Evolutionary conservation across 257 asterid genomes (phyloP).

Genomic region (Salvia rosmarinus): DNA sequence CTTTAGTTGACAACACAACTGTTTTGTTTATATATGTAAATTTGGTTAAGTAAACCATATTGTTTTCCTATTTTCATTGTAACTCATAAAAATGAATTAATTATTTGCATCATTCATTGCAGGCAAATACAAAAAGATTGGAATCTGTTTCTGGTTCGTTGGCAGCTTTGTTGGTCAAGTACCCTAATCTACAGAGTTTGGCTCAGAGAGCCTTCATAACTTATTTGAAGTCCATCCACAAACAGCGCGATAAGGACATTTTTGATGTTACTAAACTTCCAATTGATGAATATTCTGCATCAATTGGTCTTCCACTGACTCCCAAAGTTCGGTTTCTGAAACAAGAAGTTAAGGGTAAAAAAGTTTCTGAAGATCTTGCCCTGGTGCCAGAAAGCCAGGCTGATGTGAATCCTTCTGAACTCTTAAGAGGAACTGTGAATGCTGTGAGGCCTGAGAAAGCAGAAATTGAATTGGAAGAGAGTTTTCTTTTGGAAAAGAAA

Average conservation of each 20-base stretch:
- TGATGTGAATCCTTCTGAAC: conserved; percentile 46
- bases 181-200: conserved; percentile 69
- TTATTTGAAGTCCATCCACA: conserved; percentile 82
- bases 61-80: not conserved
- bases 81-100: not conserved
- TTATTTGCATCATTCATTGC: conserved; percentile 31
- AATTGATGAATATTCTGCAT: conserved; percentile 76
- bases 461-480: conserved; percentile 39
- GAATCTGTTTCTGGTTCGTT: conserved; percentile 81
- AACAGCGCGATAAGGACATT: conserved; percentile 80
- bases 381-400: conserved; percentile 48
- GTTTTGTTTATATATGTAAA: not conserved
- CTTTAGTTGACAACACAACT: conserved; percentile 21
- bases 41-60: not conserved
- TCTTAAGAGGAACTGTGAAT: conserved; percentile 27
- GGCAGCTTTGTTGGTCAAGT: conserved; percentile 81
- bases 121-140: conserved; percentile 75
- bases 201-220: conserved; percentile 89
- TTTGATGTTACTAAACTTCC: conserved; percentile 82
- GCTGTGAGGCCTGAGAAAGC: conserved; percentile 40
- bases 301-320: conserved; percentile 95
- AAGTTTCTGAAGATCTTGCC: conserved; percentile 52
- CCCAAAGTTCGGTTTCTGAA: conserved; percentile 85
- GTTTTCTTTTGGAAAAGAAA: conserved; percentile 54
- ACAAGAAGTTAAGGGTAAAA: conserved; percentile 66